Evolutionary conservation across 1,284 basidiomycete genomes (phyloP).

Genomic region (Ganoderma boninense): DNA sequence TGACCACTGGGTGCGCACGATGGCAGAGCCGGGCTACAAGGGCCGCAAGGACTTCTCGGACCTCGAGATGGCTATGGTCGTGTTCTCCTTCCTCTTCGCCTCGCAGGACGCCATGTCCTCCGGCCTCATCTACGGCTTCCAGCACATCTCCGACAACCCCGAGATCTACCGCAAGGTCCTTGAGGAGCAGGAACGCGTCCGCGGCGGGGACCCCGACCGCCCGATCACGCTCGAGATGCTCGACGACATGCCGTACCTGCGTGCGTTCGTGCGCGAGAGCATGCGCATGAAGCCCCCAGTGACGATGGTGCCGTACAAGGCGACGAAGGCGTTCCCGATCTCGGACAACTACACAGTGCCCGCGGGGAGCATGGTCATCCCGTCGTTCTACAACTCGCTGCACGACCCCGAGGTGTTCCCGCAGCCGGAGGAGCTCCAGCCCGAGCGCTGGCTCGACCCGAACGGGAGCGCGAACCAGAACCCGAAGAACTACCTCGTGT

Average conservation of each 20-base stretch:
- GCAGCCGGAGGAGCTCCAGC: conserved; percentile 84
- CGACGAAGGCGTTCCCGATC: conserved; percentile 92
- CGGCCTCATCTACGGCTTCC: conserved; percentile 94
- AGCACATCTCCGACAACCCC: conserved; percentile 94
- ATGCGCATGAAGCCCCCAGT: conserved; percentile 92
- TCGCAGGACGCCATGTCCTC: conserved; percentile 99
- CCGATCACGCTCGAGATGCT: conserved; percentile 91
- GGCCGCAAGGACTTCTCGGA: conserved; percentile 91
- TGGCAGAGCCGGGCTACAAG: conserved; percentile 78
- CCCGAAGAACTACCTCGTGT: conserved; percentile 96
- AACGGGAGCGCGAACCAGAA: conserved; percentile 83
- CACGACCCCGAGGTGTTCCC: conserved; percentile 93
- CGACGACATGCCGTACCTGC: conserved; percentile 94
- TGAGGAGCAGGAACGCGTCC: conserved; percentile 89
- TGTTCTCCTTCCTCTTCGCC: conserved; percentile 97
- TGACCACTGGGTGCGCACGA: conserved; percentile 89
- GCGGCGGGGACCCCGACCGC: conserved; percentile 81
- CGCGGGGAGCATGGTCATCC: conserved; percentile 93
- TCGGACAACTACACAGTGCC: conserved; percentile 92
- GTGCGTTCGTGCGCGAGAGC: conserved; percentile 93
- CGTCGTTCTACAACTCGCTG: conserved; percentile 94
- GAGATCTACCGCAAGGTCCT: conserved; percentile 90
- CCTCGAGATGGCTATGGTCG: conserved; percentile 95
- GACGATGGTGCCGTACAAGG: conserved; percentile 95
- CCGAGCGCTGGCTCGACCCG: conserved; percentile 94